Conservation (phyloP, 768 basidiomycete species). For the Botryobasidium botryosum region DNA sequence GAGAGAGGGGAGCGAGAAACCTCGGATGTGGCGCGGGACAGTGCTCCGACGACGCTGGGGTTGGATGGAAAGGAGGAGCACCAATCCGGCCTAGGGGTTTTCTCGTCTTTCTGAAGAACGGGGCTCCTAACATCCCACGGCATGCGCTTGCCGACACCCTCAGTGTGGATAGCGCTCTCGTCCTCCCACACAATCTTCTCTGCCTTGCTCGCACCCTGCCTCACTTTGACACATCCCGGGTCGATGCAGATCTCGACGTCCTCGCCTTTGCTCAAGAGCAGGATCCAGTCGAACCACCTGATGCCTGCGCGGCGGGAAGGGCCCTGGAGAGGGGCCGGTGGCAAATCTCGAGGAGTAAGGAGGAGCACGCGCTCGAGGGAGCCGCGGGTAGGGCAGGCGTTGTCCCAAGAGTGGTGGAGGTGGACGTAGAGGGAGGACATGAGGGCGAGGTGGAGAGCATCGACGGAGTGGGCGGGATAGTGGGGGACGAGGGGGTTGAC, state of each 20-base stretch:
- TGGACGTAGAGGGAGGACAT: conserved; percentile 10
- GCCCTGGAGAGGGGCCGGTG: not conserved
- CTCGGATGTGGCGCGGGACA: no score
- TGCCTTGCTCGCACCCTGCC: no score
- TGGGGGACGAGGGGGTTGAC: conserved; percentile 2
- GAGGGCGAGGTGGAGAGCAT: conserved; percentile 11
- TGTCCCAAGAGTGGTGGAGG: conserved; percentile 5
- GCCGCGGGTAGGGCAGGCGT: not conserved
- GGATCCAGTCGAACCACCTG: not conserved
- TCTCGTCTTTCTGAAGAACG: no score
- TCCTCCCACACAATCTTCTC: no score
- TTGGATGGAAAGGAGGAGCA: no score
- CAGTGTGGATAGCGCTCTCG: no score
- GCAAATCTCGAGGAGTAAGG: not conserved
- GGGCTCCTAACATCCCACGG: no score
- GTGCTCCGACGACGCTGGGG: no score
- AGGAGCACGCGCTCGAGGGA: not conserved
- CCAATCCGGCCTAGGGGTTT: no score
- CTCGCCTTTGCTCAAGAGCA: not conserved
- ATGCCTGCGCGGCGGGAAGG: not conserved
- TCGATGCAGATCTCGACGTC: not conserved
- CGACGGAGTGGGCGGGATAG: conserved; percentile 7
- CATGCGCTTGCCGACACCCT: no score
- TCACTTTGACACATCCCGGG: no score
- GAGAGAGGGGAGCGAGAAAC: no score